Conservation (phyloP, 2,329 filamentous ascomycete genomes). For the Talaromyces sp. region DNA sequence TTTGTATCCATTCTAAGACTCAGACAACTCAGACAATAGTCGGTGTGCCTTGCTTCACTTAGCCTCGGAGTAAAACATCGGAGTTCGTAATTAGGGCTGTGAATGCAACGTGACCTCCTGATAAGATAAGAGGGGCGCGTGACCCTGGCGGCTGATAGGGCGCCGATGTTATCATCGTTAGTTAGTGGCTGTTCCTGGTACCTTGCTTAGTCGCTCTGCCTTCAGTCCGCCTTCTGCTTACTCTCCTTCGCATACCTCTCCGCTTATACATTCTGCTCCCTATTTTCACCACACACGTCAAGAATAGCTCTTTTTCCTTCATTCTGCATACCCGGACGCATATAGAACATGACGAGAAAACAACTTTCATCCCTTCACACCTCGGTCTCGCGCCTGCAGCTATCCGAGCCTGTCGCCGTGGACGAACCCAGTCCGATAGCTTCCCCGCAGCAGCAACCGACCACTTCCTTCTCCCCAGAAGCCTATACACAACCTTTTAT, state of each 20-base stretch:
- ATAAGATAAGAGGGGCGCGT: conserved; percentile 7
- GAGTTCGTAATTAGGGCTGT: conserved; percentile 6
- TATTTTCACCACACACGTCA: neutral
- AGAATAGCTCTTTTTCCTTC: neutral
- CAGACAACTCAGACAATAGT: neutral
- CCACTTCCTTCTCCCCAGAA: conserved; percentile 41
- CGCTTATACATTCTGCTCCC: neutral
- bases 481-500: conserved; percentile 80
- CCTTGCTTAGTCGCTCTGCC: neutral
- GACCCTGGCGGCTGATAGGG: neutral
- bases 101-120: conserved; percentile 6
- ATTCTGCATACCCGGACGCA: neutral
- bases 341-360: conserved; percentile 33
- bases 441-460: conserved; percentile 15
- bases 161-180: neutral
- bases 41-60: conserved; percentile 1
- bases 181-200: conserved; percentile 1
- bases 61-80: neutral
- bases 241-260: conserved; percentile 4
- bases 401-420: conserved; percentile 19
- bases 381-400: conserved; percentile 31
- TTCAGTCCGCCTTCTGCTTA: neutral
- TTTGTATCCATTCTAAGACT: neutral
- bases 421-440: neutral
- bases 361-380: conserved; percentile 27